Conservation (phyloP, 1,284 basidiomycete species). For the Leucoagaricus sp. region DNA sequence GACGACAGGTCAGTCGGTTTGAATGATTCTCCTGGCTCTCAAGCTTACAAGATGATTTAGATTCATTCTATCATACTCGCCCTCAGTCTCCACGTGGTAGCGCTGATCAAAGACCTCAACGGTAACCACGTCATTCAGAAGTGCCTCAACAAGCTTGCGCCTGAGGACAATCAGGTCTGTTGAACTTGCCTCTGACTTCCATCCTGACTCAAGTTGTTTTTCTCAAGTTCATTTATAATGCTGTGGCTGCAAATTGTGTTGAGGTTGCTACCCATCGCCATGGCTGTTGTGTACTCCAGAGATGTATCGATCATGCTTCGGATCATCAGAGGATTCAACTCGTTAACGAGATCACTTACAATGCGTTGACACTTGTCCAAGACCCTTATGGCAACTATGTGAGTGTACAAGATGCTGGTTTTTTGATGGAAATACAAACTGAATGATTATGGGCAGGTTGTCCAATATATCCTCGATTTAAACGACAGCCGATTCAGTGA, state of each 20-base stretch:
- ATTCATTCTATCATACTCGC: conserved; percentile 98
- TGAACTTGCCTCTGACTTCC: neutral
- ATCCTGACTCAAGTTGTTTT: conserved; percentile 9
- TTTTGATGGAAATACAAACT: neutral
- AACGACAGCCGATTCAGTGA: conserved; percentile 99
- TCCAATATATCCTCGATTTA: conserved; percentile 97
- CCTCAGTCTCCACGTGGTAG: conserved; percentile 96
- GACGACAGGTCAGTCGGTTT: conserved; percentile 72
- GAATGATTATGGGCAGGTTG: conserved; percentile 57
- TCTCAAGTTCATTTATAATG: conserved; percentile 95
- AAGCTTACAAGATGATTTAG: conserved; percentile 79
- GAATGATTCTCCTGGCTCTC: conserved; percentile 34
- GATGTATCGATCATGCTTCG: conserved; percentile 98
- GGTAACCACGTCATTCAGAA: conserved; percentile 99
- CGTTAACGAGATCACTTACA: conserved; percentile 98
- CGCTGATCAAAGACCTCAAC: conserved; percentile 99
- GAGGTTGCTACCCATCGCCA: conserved; percentile 99
- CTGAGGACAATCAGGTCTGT: conserved; percentile 94
- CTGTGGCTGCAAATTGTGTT: conserved; percentile 97
- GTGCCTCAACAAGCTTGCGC: conserved; percentile 95
- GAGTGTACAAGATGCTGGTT: conserved; percentile 37
- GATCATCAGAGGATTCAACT: conserved; percentile 95
- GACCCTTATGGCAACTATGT: conserved; percentile 98
- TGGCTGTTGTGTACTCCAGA: conserved; percentile 97
- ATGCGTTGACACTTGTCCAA: conserved; percentile 96